Evolutionary conservation across 257 asterid genomes (phyloP), one percentile per base, ranked within the genome.

Genomic region (Nemophila menziesii): DNA sequence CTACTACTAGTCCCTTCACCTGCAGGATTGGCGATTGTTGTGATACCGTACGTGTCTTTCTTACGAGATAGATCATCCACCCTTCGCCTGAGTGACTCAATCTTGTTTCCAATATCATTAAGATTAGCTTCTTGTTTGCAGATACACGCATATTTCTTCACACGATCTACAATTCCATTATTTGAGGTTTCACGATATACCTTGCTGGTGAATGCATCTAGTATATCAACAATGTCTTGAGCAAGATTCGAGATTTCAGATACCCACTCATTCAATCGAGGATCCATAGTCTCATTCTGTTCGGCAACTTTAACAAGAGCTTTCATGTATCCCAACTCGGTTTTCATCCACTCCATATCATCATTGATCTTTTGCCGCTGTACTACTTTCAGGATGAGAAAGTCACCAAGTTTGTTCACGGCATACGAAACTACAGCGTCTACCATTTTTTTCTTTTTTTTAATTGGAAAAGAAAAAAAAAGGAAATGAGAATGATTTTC

Each of bases 131-230:
- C 29, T 12, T 48, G 16, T 8, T 22, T 22, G 20, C 53, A 48
- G 29, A 48, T 48, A 26, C 43, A 48, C 29, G 53, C 43, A 33
- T 8, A 48, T 16, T 26, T 39, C 52, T 48, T 48, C 3, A 34
- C 29, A 48, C 20, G 2, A 48, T 33, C 43, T 6, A 48, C 19
- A 8, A 33, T 29, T 34, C 54, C 54, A n/a, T n/a, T n/a, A 20
- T 3, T 11, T 14, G 18, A 12, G 0, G 24, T 26, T 18, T 22
- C 19, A 16, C 13, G 14, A 27, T 17, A 13, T 0, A 8, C 38
- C 19, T 4, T 24, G 22, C 20, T 34, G n/a, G n/a, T n/a, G 34
- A 39, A 51, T 22, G 20, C 38, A 10, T 51, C 48, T 22, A 51
- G 20, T 34, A 51, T 5, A 21, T 33, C 29, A 7, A 39, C 48